These are phyloP conservation scores for Cyathus striatus DNA, from an alignment of 768 basidiomycete genomes.

Conservation along the genomic window DNA sequence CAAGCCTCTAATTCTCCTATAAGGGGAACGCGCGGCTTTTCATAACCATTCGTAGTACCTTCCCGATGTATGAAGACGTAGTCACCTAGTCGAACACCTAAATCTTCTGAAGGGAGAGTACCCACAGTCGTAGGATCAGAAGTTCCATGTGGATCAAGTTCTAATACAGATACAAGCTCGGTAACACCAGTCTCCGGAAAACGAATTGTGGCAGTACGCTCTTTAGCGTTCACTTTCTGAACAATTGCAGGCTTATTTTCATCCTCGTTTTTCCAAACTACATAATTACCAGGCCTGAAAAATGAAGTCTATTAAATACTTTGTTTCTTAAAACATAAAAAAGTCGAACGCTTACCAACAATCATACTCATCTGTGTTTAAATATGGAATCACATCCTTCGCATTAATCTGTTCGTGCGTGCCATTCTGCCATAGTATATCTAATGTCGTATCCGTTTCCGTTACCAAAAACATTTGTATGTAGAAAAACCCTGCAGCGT, in stretches of 20 bases:
- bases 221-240: conserved; percentile 67
- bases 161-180: conserved; percentile 76
- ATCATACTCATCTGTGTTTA: conserved; percentile 89
- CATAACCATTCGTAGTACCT: conserved; percentile 68
- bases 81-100: conserved; percentile 82
- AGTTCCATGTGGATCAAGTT: conserved; percentile 82
- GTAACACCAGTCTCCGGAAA: conserved; percentile 46
- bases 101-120: conserved; percentile 44
- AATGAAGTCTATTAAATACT: conserved; percentile 1
- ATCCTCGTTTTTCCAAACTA: conserved; percentile 78
- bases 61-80: conserved; percentile 74
- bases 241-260: conserved; percentile 64
- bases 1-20: conserved; percentile 84
- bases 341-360: conserved; percentile 56
- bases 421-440: conserved; percentile 89
- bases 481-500: conserved; percentile 38
- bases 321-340: conserved; percentile 7
- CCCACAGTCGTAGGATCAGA: conserved; percentile 42
- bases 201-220: conserved; percentile 66
- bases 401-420: conserved; percentile 55
- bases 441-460: conserved; percentile 64
- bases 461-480: conserved; percentile 59
- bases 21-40: conserved; percentile 66
- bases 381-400: conserved; percentile 70
- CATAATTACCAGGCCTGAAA: conserved; percentile 85